Conservation (phyloP, 768 basidiomycete species). For the Lentinula boryana region DNA sequence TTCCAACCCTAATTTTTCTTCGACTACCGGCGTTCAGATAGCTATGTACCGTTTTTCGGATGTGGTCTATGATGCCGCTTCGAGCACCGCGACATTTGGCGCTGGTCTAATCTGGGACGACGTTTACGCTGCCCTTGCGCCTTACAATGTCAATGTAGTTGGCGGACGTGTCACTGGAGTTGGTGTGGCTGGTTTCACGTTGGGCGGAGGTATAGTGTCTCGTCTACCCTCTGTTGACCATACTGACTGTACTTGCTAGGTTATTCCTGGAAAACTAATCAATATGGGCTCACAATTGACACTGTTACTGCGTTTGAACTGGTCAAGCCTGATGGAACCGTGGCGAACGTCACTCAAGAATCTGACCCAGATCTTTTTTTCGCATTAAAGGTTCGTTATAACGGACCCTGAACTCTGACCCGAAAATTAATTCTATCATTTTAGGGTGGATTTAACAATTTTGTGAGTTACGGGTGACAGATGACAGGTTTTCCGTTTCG, state of each 20-base stretch:
- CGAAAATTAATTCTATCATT: not conserved
- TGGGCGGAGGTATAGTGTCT: conserved; percentile 31
- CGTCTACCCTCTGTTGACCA: not conserved
- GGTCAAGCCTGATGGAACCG: conserved; percentile 34
- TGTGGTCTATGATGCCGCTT: conserved; percentile 31
- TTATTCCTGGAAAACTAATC: conserved; percentile 39
- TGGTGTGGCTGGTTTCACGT: conserved; percentile 33
- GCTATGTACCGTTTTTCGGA: conserved; percentile 43
- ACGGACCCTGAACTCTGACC: not conserved
- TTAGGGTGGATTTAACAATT: conserved; percentile 58
- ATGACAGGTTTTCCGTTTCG: not conserved
- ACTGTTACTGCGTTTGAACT: conserved; percentile 32
- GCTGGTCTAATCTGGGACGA: conserved; percentile 61
- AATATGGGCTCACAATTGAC: conserved; percentile 33
- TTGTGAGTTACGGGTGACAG: conserved; percentile 22
- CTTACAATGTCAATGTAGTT: conserved; percentile 31
- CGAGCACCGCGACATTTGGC: conserved; percentile 36
- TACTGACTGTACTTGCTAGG: conserved; percentile 19
- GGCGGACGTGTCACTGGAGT: conserved; percentile 38
- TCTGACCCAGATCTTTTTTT: conserved; percentile 35
- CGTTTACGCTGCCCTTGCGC: conserved; percentile 38
- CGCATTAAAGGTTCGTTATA: conserved; percentile 30
- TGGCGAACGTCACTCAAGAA: conserved; percentile 22
- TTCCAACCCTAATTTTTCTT: conserved; percentile 50
- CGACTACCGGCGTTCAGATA: conserved; percentile 56